These are phyloP conservation scores for Malus domestica DNA, from an alignment of 306 rosid species.

Conservation along the genomic window DNA sequence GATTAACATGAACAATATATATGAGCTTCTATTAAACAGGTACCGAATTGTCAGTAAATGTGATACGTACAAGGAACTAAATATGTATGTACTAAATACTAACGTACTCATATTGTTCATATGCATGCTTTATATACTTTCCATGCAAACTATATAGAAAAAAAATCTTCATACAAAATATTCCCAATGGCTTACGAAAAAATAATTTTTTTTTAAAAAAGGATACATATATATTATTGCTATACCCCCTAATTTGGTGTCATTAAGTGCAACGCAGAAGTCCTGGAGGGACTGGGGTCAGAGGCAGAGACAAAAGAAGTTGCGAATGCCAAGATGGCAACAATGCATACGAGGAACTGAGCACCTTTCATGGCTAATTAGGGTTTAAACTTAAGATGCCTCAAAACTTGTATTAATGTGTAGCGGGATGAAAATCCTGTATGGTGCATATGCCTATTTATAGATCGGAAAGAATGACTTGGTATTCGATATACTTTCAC, in stretches of 20 bases:
- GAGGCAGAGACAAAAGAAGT: neutral
- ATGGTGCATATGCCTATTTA: neutral
- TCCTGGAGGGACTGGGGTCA: conserved; percentile 12
- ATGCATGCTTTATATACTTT: neutral
- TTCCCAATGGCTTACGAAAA: neutral
- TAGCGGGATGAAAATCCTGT: neutral
- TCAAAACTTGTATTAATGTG: neutral
- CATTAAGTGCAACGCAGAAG: neutral
- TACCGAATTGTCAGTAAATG: too few species aligned
- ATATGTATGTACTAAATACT: too few species aligned
- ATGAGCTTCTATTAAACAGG: neutral
- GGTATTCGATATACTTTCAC: neutral
- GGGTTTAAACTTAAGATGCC: neutral
- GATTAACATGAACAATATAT: neutral
- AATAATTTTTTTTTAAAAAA: neutral
- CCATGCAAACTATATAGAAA: neutral
- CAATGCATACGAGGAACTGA: neutral
- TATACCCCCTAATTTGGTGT: neutral
- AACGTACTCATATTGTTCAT: too few species aligned
- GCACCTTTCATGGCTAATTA: neutral
- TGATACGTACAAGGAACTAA: too few species aligned
- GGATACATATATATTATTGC: neutral
- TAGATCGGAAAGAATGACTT: neutral
- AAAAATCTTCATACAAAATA: too few species aligned
- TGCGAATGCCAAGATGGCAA: neutral